Conservation (phyloP, 345 rosid species). For the Gossypium australe region DNA sequence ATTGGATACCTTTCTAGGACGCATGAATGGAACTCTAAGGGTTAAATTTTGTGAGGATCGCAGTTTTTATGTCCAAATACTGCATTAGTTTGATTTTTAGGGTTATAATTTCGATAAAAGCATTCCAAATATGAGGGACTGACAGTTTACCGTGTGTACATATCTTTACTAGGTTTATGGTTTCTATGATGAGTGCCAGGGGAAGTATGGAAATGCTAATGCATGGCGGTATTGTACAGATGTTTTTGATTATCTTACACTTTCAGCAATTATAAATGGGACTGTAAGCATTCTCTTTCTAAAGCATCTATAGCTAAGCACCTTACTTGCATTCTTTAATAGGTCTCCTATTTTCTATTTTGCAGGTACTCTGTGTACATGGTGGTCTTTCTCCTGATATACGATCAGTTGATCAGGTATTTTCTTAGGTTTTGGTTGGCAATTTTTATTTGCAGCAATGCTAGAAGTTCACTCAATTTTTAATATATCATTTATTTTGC, state of each 20-base stretch:
- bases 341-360: slow-evolving; percentile 5
- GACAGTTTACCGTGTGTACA: neutral
- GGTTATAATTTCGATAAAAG: neutral
- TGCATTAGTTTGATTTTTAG: no score
- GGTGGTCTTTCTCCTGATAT: slow-evolving; percentile 99
- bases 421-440: neutral
- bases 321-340: neutral
- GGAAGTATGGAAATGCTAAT: slow-evolving; percentile 99
- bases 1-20: neutral
- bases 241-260: slow-evolving; percentile 95
- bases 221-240: slow-evolving; percentile 99
- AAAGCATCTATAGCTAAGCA: neutral
- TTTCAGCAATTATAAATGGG: slow-evolving; percentile 98
- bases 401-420: slow-evolving; percentile 94
- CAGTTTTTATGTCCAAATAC: no score
- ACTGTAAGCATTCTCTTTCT: slow-evolving; percentile 47
- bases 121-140: neutral
- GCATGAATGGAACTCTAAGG: neutral
- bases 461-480: neutral
- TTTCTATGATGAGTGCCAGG: slow-evolving; percentile 97
- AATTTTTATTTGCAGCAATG: neutral
- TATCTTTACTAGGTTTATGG: slow-evolving; percentile 74
- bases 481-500: neutral
- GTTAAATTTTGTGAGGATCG: no score
- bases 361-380: slow-evolving; percentile 96